Percentiles rank a stretch among this genome's conserved stretches.
Conservation (phyloP, 1,284 basidiomycete genomes). For the Ceratobasidium papillatum region DNA sequence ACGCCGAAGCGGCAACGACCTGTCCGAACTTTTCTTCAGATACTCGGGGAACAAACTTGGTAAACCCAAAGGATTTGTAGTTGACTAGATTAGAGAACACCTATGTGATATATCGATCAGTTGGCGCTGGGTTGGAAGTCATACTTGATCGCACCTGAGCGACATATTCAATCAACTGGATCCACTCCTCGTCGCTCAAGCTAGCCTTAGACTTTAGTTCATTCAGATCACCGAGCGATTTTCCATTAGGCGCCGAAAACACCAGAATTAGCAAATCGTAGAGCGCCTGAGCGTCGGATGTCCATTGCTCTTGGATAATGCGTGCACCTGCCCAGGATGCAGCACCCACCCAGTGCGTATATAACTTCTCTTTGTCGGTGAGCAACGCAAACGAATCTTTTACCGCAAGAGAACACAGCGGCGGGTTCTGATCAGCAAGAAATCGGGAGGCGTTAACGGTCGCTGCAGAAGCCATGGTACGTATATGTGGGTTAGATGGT, state of each 20-base stretch:
- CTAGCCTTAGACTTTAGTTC: conserved; percentile 63
- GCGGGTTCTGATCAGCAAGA: conserved; percentile 71
- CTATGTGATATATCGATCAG: conserved; percentile 52
- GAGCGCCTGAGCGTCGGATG: conserved; percentile 60
- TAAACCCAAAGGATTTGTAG: conserved; percentile 82
- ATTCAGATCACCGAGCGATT: conserved; percentile 64
- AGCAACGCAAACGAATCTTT: conserved; percentile 71
- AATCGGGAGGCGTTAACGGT: conserved; percentile 52
- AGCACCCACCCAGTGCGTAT: conserved; percentile 64
- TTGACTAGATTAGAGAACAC: conserved; percentile 80
- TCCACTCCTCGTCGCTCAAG: conserved; percentile 68
- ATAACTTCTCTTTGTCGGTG: conserved; percentile 77
- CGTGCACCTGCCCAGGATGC: conserved; percentile 75
- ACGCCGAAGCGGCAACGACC: conserved; percentile 68
- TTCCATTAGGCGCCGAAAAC: conserved; percentile 64
- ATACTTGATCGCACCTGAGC: conserved; percentile 59
- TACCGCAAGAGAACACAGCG: conserved; percentile 73
- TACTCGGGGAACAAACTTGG: conserved; percentile 81
- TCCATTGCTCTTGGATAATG: conserved; percentile 85
- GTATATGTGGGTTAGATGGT: background rate
- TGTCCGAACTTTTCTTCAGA: conserved; percentile 66
- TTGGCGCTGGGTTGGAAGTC: background rate
- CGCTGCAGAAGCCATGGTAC: conserved; percentile 29
- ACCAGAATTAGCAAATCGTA: conserved; percentile 74
- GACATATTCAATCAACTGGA: conserved; percentile 73